Conservation (phyloP, 2,329 filamentous ascomycete genomes). For the Verruconis gallopava region DNA sequence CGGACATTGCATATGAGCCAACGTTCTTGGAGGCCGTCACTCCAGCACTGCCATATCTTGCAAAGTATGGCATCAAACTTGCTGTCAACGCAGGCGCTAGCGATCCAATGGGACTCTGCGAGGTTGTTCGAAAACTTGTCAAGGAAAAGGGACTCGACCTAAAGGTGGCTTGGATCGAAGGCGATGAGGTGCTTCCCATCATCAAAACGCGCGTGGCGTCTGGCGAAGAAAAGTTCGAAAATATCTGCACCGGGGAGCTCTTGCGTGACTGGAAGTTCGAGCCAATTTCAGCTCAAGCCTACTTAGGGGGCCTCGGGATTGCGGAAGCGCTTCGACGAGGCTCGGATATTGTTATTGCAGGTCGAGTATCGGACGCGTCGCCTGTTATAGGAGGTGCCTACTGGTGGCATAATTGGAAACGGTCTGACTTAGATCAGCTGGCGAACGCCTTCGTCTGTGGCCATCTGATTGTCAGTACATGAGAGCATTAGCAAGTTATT, state of each 20-base stretch:
- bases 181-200: slow-evolving; percentile 27
- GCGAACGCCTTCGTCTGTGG: slow-evolving; percentile 32
- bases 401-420: slow-evolving; percentile 33
- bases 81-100: slow-evolving; percentile 23
- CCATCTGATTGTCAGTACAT: slow-evolving; percentile 22
- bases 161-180: slow-evolving; percentile 29
- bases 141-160: slow-evolving; percentile 16
- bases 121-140: slow-evolving; percentile 18
- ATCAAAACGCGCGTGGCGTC: slow-evolving; percentile 24
- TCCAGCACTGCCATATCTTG: slow-evolving; percentile 24
- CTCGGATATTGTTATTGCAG: slow-evolving; percentile 33
- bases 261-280: slow-evolving; percentile 24
- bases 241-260: slow-evolving; percentile 27
- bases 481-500: not conserved
- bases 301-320: slow-evolving; percentile 32
- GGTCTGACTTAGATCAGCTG: slow-evolving; percentile 26
- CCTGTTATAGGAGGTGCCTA: slow-evolving; percentile 31
- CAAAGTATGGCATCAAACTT: slow-evolving; percentile 21
- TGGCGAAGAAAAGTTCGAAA: slow-evolving; percentile 22
- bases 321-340: slow-evolving; percentile 27
- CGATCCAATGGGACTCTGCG: slow-evolving; percentile 19
- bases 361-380: slow-evolving; percentile 31
- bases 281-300: slow-evolving; percentile 25
- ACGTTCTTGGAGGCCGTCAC: slow-evolving; percentile 39
- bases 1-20: slow-evolving; percentile 34